Conservation (phyloP, 2,329 filamentous ascomycete genomes). For the Aspergillus novofumigatus region DNA sequence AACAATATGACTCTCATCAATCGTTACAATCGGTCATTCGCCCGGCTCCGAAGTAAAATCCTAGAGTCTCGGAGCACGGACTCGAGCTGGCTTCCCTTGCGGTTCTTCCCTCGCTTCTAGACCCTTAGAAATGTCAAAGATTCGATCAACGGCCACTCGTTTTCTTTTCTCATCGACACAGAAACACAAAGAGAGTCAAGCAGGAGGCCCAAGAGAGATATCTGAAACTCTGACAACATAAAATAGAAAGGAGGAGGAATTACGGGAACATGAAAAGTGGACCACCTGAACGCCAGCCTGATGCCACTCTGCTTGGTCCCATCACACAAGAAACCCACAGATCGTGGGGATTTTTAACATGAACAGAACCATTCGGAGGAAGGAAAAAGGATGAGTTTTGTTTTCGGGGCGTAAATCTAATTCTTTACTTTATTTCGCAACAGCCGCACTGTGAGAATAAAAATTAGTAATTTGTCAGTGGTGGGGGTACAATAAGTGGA, state of each 20-base stretch:
- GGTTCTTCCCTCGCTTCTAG: neutral
- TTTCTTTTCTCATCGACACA: neutral
- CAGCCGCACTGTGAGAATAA: conserved; percentile 38
- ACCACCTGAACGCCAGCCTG: conserved; percentile 42
- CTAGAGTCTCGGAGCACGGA: neutral
- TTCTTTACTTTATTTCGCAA: conserved; percentile 44
- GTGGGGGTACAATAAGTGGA: neutral
- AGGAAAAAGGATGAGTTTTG: conserved; percentile 28
- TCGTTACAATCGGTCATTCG: neutral
- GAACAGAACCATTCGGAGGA: conserved; percentile 31
- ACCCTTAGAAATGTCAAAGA: neutral
- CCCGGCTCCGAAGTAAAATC: neutral
- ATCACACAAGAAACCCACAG: conserved; percentile 27
- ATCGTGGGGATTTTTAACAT: conserved; percentile 29
- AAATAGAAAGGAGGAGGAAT: neutral
- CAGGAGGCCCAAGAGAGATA: neutral
- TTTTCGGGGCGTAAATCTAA: conserved; percentile 7
- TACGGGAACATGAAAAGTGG: conserved; percentile 25
- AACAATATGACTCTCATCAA: neutral
- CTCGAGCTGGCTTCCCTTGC: neutral
- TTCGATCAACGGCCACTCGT: neutral
- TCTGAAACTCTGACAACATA: neutral
- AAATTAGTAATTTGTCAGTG: conserved; percentile 8
- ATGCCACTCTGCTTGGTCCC: conserved; percentile 38
- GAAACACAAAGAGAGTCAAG: neutral